Evolutionary conservation across 2,329 filamentous ascomycete species (phyloP), one percentile per base, ranked within the genome.

Genomic region (Microcyclospora pomicola): DNA sequence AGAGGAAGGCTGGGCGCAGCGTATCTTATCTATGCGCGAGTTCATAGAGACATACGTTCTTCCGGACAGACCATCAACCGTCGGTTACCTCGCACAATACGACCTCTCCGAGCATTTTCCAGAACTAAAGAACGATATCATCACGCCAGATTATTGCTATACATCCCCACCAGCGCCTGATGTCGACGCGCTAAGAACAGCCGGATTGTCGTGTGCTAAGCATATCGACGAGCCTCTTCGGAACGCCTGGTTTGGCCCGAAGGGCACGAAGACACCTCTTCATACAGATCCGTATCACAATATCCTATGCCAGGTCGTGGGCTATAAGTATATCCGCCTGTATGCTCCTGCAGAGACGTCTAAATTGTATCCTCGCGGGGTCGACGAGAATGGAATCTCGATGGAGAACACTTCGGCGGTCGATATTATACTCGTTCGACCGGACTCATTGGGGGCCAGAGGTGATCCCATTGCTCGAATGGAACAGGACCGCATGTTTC

Each of bases 271-370:
- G 45, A 94, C 86, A 1, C 91, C 91, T 1, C 67, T 96, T 1
- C 91, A 98, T 59, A 92, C 85, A 2, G 91, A 96, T 53, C 84
- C 82, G 1, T 92, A 95, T 58, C 84, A 95, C 55, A 96, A 96
- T 54, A 74, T 96, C 34, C 72, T 96, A 4, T 79, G 79, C 15
- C 91, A 96, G 59, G 82, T 92, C 0, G 82, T 93, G 0, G 91
- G 91, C 0, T 69, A 73, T 40, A 98, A 98, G 60, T 96, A 96
- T 58, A 65, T 96, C n/a, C 72, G 91, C 1, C 67, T 96, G 2
- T 96, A 95, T 57, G 69, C 79, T 1, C 87, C 88, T 0, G 57
- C 59, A 12, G 69, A 77, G 33, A 75, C 72, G 4, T 48, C 55
- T 2, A 63, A 58, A 3, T 60, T 93, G 53, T 71, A 75, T 38